These are phyloP conservation scores for Penicillium sp. DNA, from an alignment of 2,329 filamentous ascomycete species.

Conservation along the genomic window DNA sequence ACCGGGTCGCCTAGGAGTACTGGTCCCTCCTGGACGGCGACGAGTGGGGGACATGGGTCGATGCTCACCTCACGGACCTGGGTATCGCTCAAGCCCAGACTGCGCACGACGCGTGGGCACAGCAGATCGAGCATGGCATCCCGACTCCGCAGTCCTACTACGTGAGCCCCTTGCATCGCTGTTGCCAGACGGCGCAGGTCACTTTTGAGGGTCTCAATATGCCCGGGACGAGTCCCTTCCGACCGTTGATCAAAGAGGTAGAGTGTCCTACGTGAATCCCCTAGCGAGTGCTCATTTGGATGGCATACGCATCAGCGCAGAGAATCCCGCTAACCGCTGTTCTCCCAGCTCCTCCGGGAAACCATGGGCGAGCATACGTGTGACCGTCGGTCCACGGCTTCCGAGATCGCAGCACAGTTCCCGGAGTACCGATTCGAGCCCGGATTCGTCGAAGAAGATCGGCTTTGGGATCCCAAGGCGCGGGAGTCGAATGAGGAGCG, in stretches of 20 bases:
- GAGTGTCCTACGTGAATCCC: background rate
- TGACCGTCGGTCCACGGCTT: constrained; percentile 53
- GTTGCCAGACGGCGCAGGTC: constrained; percentile 55
- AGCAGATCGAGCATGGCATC: constrained; percentile 49
- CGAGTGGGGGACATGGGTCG: constrained; percentile 54
- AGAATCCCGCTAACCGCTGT: background rate
- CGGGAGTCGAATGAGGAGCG: constrained; percentile 52
- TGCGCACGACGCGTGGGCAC: constrained; percentile 49
- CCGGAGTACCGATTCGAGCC: constrained; percentile 53
- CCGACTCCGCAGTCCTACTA: constrained; percentile 57
- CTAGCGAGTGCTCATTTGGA: background rate
- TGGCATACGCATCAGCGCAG: background rate
- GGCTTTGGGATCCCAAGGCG: constrained; percentile 50
- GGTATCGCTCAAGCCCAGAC: constrained; percentile 53
- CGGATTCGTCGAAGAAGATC: constrained; percentile 55
- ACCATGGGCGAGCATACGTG: constrained; percentile 61
- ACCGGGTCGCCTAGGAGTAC: constrained; percentile 46
- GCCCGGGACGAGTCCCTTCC: constrained; percentile 48
- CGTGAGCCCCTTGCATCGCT: constrained; percentile 57
- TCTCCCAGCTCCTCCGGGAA: constrained; percentile 51
- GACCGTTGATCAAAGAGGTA: constrained; percentile 57
- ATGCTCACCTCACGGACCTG: constrained; percentile 55
- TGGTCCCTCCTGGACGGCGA: constrained; percentile 60
- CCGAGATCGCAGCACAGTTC: constrained; percentile 50
- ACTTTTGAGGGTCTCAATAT: constrained; percentile 52